A percentile compares a stretch with the other conserved stretches of the same genome.
Conservation (phyloP, 2,329 filamentous ascomycete genomes). For the Zymoseptoria ardabiliae region DNA sequence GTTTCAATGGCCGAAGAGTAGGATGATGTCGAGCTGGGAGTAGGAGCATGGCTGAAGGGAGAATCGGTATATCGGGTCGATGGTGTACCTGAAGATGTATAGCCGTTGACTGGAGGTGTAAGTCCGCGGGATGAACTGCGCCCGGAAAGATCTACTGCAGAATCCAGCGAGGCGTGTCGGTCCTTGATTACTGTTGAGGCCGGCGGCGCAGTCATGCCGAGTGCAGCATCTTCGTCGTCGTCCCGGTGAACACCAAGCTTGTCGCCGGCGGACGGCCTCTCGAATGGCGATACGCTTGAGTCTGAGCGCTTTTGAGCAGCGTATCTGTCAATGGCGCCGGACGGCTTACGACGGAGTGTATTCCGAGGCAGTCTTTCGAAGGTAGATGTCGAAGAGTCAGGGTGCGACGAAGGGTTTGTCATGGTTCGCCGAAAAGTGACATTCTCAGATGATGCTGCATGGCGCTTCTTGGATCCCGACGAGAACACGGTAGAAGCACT, state of each 20-base stretch:
- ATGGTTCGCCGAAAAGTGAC: background rate
- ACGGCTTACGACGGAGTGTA: constrained; percentile 39
- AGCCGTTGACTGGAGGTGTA: constrained; percentile 26
- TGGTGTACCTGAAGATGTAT: constrained; percentile 61
- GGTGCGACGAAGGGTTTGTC: constrained; percentile 37
- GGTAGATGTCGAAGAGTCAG: constrained; percentile 41
- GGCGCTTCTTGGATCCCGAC: background rate
- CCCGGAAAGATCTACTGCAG: constrained; percentile 1
- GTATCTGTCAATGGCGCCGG: constrained; percentile 35
- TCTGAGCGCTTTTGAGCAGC: constrained; percentile 20
- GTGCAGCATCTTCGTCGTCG: constrained; percentile 12
- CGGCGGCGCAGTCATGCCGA: constrained; percentile 21
- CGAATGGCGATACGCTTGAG: constrained; percentile 5
- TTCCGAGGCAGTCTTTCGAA: constrained; percentile 40
- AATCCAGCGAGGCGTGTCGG: background rate
- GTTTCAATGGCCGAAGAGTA: constrained; percentile 58
- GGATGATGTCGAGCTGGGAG: constrained; percentile 69
- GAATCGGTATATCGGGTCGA: constrained; percentile 71
- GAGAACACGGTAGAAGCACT: background rate
- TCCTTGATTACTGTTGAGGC: constrained; percentile 1
- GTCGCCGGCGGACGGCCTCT: background rate
- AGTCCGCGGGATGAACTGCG: constrained; percentile 11
- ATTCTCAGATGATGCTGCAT: background rate
- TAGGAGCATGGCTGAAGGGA: constrained; percentile 70
- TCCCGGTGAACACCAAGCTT: background rate